Evolutionary conservation across 495 filamentous ascomycete species (phyloP).

Genomic region (Pyronema omphalodes): DNA sequence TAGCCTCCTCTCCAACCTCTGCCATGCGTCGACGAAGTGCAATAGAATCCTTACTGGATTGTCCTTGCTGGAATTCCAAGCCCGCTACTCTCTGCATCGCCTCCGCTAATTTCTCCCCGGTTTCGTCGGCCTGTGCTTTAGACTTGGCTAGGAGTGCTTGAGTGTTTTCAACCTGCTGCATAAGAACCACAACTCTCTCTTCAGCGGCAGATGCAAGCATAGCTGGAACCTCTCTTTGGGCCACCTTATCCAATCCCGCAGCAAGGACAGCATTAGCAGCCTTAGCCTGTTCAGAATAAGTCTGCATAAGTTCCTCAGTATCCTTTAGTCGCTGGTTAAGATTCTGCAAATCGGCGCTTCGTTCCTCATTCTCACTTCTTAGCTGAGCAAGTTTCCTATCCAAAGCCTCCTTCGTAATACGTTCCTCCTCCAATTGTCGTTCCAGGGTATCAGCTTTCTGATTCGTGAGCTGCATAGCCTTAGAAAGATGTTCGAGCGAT

Average conservation of each 20-base stretch:
- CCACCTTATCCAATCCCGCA: conserved; percentile 58
- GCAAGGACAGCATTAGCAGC: conserved; percentile 72
- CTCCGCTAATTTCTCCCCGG: conserved; percentile 70
- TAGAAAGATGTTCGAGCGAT: conserved; percentile 54
- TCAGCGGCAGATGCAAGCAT: conserved; percentile 39
- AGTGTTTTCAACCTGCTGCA: conserved; percentile 59
- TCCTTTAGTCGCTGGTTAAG: conserved; percentile 57
- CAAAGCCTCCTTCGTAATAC: conserved; percentile 51
- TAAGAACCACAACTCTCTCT: conserved; percentile 59
- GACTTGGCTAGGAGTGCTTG: conserved; percentile 68
- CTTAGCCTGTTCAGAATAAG: conserved; percentile 67
- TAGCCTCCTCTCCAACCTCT: conserved; percentile 57
- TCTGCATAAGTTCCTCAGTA: conserved; percentile 80
- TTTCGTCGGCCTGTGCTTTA: conserved; percentile 73
- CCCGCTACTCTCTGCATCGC: conserved; percentile 94
- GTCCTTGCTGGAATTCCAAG: conserved; percentile 90
- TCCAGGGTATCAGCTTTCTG: conserved; percentile 60
- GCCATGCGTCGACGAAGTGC: conserved; percentile 79
- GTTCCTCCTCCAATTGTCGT: conserved; percentile 69
- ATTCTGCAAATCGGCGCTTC: conserved; percentile 59
- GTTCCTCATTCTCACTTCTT: conserved; percentile 68
- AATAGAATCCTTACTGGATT: conserved; percentile 80
- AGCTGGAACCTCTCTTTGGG: conserved; percentile 32
- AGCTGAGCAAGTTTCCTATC: conserved; percentile 65
- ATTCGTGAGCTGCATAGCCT: conserved; percentile 58